Evolutionary conservation across 2,329 filamentous ascomycete genomes (phyloP).

Genomic region (Fusarium annulatum): DNA sequence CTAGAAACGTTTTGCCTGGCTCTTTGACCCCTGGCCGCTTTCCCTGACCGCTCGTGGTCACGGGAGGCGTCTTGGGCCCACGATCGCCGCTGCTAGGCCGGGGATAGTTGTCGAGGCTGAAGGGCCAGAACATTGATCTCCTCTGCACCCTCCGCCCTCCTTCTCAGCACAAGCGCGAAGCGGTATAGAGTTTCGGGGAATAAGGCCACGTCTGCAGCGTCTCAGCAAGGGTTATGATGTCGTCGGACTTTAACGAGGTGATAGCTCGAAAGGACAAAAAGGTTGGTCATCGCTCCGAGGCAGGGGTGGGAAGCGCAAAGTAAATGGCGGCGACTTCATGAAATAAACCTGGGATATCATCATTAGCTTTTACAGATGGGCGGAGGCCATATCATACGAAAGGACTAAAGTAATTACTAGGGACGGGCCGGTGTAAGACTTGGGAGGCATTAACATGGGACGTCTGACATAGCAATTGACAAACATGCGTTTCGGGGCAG

Average conservation of each 20-base stretch:
- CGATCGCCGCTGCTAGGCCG: slow-evolving; percentile 44
- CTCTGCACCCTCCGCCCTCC: slow-evolving; percentile 19
- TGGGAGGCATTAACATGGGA: slow-evolving; percentile 34
- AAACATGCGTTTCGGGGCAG: slow-evolving; percentile 25
- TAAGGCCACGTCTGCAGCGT: slow-evolving; percentile 21
- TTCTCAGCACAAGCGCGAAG: slow-evolving; percentile 1
- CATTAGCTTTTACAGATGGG: slow-evolving; percentile 16
- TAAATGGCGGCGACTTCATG: slow-evolving; percentile 39
- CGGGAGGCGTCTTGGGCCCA: slow-evolving; percentile 40
- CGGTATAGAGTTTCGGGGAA: slow-evolving; percentile 19
- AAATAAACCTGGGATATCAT: slow-evolving; percentile 23
- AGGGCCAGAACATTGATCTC: slow-evolving; percentile 31
- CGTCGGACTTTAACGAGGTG: not conserved
- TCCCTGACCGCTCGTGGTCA: slow-evolving; percentile 45
- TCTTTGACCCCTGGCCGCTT: slow-evolving; percentile 25
- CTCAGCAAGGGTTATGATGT: slow-evolving; percentile 1
- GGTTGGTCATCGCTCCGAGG: not conserved
- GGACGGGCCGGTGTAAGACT: slow-evolving; percentile 44
- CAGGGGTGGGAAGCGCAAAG: slow-evolving; percentile 6
- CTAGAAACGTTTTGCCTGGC: slow-evolving; percentile 27
- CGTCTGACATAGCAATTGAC: slow-evolving; percentile 19
- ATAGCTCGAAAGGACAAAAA: slow-evolving; percentile 19
- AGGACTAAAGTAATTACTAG: slow-evolving; percentile 40
- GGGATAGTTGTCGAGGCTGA: slow-evolving; percentile 31
- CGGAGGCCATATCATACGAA: slow-evolving; percentile 29